phyloP scores from a whole-genome alignment of 1,139 yeast genomes.

The Protomyces inouyei region DNA sequence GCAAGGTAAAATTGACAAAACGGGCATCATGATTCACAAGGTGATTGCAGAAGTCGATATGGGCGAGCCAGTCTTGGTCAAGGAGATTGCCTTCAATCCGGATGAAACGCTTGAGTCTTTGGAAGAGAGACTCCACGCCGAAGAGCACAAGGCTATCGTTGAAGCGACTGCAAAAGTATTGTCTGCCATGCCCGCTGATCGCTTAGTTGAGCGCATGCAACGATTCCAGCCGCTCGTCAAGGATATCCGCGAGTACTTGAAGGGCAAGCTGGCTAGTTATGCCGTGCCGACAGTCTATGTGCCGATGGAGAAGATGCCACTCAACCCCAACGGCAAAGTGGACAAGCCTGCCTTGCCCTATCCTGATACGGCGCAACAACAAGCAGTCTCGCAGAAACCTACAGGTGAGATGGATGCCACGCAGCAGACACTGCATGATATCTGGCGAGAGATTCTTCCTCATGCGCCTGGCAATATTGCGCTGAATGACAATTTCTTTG shows the following conservation, averaged over 20 bases:
- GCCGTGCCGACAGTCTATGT: slow-evolving; percentile 91
- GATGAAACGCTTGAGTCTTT: slow-evolving; percentile 74
- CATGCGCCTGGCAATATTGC: slow-evolving; percentile 72
- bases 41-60: slow-evolving; percentile 92
- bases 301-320: slow-evolving; percentile 77
- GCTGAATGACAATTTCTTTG: slow-evolving; percentile 86
- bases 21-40: slow-evolving; percentile 96
- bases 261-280: slow-evolving; percentile 83
- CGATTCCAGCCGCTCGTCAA: slow-evolving; percentile 70
- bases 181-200: slow-evolving; percentile 45
- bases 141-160: slow-evolving; percentile 87
- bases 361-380: slow-evolving; percentile 84
- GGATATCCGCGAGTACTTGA: slow-evolving; percentile 73
- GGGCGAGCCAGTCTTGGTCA: slow-evolving; percentile 82
- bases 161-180: slow-evolving; percentile 55
- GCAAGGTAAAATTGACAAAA: slow-evolving; percentile 63
- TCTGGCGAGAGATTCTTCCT: slow-evolving; percentile 85
- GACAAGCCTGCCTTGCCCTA: slow-evolving; percentile 96
- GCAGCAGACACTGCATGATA: slow-evolving; percentile 65
- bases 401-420: slow-evolving; percentile 54
- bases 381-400: slow-evolving; percentile 50
- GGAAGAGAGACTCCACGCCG: slow-evolving; percentile 73
- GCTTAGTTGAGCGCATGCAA: slow-evolving; percentile 74
- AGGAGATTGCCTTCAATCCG: slow-evolving; percentile 62
- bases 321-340: slow-evolving; percentile 97